A percentile compares a stretch with the other conserved stretches of the same genome.
Evolutionary conservation across 768 basidiomycete species (phyloP).

Genomic region (Serendipita indica): DNA sequence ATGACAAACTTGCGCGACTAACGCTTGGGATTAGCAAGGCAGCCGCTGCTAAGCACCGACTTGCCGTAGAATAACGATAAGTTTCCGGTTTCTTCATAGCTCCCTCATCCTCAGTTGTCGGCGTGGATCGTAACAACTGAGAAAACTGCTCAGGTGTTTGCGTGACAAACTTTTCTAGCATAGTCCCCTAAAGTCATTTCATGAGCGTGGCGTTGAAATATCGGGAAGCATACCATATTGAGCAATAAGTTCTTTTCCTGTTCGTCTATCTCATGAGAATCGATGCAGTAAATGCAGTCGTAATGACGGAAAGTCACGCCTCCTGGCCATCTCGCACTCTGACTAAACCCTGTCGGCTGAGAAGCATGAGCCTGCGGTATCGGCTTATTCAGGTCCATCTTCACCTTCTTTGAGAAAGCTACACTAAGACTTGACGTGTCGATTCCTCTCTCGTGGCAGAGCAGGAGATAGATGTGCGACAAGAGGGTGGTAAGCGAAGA

Average conservation of each 20-base stretch:
- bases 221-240: conserved; percentile 42
- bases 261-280: conserved; percentile 33
- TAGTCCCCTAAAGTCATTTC: conserved; percentile 44
- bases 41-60: conserved; percentile 10
- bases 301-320: conserved; percentile 50
- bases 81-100: conserved; percentile 42
- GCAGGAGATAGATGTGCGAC: conserved; percentile 73
- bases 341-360: conserved; percentile 51
- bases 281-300: conserved; percentile 41
- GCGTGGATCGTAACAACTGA: conserved; percentile 31
- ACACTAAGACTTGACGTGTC: conserved; percentile 46
- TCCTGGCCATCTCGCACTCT: conserved; percentile 64
- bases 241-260: conserved; percentile 55
- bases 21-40: conserved; percentile 3
- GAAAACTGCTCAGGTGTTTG: conserved; percentile 47
- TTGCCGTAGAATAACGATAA: conserved; percentile 73
- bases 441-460: conserved; percentile 56
- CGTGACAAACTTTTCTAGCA: conserved; percentile 82
- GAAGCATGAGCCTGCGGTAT: neutral
- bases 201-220: neutral
- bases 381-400: conserved; percentile 16
- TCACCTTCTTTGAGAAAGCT: conserved; percentile 44
- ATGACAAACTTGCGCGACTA: conserved; percentile 50
- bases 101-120: conserved; percentile 20
- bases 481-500: conserved; percentile 77